Base-by-base conservation (phyloP, 1,139 yeast species). In the Taiozyma onychis region DNA sequence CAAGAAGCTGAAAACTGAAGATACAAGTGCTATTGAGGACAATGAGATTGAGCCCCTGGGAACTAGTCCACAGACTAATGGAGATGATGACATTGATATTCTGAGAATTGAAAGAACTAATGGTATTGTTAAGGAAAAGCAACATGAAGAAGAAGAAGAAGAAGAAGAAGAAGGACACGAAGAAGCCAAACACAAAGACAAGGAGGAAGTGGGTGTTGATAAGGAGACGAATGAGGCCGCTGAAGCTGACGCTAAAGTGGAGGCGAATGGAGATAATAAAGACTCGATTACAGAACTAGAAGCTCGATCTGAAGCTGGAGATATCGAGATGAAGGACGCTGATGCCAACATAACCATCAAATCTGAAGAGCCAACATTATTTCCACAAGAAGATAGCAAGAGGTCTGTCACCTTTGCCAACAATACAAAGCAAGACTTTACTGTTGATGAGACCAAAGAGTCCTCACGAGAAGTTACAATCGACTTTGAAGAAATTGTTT, bases 181-280 rank as follows among this genome's bases (percentile, higher is more conserved):
- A 21, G 24, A 43, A 34, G 46, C 37, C 24, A 35, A 30, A 9
- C 18, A 18, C 18, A 24, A 34, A 27, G 48, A 41, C 18, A 34
- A 41, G 26, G 44, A 41, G 78, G 78, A 41, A 26, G 21, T 42
- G 27, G 14, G 34, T 4, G n/a, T 16, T 43, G 44, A 43, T 28
- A 18, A 7, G n/a, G 18, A 30, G 8, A 32, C 11, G 10, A 9
- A 18, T n/a, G 9, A 9, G n/a, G 39, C 7, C 2, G 18, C 11
- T 9, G 9, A 16, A 42, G 24, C 14, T 37, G 24, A 35, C 1
- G 3, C 11, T 8, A 18, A 35, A 16, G 16, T n/a, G 11, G 22
- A 18, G 28, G 26, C 27, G n/a, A 24, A 28, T 11, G 22, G 14
- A 13, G 43, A 28, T 16, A 24, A 6, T 8, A 35, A 32, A 21